Base-by-base conservation (phyloP, 202 grass and related monocot genomes). In the Zoysia matrella region DNA sequence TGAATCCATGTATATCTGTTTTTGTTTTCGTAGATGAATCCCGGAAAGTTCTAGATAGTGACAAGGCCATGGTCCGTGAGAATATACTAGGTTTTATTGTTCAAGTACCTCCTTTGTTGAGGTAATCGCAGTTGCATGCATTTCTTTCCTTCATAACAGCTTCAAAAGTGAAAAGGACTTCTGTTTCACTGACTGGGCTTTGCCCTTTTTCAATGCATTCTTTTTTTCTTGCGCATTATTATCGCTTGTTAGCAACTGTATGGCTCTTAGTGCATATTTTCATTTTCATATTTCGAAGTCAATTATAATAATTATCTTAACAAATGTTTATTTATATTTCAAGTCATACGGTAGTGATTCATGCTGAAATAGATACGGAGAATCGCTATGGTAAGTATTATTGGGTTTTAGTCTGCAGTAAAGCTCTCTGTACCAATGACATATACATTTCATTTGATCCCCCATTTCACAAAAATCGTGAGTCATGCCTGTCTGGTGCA, bases 31-130 rank as follows among this genome's bases (percentile, higher is more conserved):
- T 78, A 94, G 92, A 88, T 50, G 95, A 91, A 56, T 49, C 86
- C 12, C 84, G 77, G 13, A 93, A 88, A 73, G 85, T 98, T 83
- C 88, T 81, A 11, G 95, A 93, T 86, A 86, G 61, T 2, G 95
- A 98, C 77, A 98, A 98, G 82, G 51, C 52, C 10, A 77, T 93
- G 81, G 90, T 95, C 12, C 90, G 95, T 64, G 92, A 94, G 67
- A 90, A 98, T 76, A 95, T 98, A 76, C 83, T 93, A 78, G 90
- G 88, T 52, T 98, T 98, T 87, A 91, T 98, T 82, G 82, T 84
- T 86, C 95, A 95, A 93, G 88, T 98, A 48, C 92, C 90, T 10
- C 86, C 95, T 66, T 77, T 98, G 36, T 81, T 98, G 81, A 98
- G 95, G 95, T 98, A 95, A 67, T 44, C 11, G 2, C 62, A 66